Base-by-base conservation (phyloP, 2,329 filamentous ascomycete genomes). In the Sarocladium kiliense region DNA sequence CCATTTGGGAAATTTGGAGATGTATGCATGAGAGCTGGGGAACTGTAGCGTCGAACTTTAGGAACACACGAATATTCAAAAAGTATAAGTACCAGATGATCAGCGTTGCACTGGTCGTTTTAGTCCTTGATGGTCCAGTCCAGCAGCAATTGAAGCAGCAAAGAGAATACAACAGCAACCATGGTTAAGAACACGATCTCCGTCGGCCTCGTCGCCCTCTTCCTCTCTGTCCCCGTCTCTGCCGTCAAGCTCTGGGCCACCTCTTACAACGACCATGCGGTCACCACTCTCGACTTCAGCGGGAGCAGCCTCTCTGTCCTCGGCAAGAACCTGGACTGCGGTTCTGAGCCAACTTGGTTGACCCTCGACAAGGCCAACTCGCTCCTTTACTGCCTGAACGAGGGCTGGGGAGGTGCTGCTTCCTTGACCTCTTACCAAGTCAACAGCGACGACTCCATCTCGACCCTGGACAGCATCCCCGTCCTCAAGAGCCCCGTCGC, bases 381-480 rank as follows among this genome's bases (percentile, higher is more conserved):
- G 21, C 66, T 75, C 12, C 70, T 88, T 11, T 84, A 81, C 69
- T 87, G 84, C 67, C 62, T 81, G 44, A 78, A 88, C 60, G 85
- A 88, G 71, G 80, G 76, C 21, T 68, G 77, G 44, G 65, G 65
- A 44, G 56, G 44, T 64, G 69, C n/a, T 58, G 81, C 79, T 53
- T 73, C 75, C 1, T 66, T 87, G 56, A 65, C 67, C 10, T 69
- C 72, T 3, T 74, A 77, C 56, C 61, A 61, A 27, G 70, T 71
- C 18, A 67, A 62, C 25, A 41, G 58, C 3, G 65, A 75, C 56
- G 77, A 76, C 2, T 66, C 59, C 1, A 64, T 81, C 56, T 65
- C 65, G 16, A 63, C 64, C 55, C 61, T 79, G 14, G 66, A 68
- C 58, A 67, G 64, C 45, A 55, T 68, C 32, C 58, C 60, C 34